Evolutionary conservation across 2,329 filamentous ascomycete species (phyloP).

Genomic region (Bipolaris sorokiniana): DNA sequence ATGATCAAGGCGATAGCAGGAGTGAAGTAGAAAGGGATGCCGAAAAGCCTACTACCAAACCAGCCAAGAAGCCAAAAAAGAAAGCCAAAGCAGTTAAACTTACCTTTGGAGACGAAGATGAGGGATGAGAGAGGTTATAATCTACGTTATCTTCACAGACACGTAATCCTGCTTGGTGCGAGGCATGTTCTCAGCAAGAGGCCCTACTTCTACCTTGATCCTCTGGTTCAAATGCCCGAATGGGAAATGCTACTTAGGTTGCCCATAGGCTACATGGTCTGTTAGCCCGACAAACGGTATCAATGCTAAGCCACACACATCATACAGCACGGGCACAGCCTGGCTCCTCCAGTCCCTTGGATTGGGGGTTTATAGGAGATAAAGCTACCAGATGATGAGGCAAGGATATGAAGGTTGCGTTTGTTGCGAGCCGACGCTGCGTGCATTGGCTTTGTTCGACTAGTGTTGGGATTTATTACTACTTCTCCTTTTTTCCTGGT

Average conservation of each 20-base stretch:
- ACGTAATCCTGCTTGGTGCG: background rate
- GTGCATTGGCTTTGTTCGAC: background rate
- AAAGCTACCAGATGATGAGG: background rate
- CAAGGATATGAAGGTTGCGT: background rate
- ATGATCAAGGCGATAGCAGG: constrained; percentile 32
- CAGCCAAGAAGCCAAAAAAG: constrained; percentile 44
- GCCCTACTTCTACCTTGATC: background rate
- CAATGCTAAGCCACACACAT: background rate
- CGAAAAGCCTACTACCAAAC: constrained; percentile 22
- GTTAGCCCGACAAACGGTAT: background rate
- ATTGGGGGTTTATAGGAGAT: background rate
- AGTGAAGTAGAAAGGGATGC: constrained; percentile 17
- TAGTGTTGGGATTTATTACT: background rate
- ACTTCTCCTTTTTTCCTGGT: background rate
- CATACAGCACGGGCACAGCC: background rate
- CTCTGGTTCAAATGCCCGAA: background rate
- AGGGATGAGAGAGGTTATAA: constrained; percentile 21
- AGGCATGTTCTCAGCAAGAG: background rate
- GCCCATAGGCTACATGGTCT: background rate
- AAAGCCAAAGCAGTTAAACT: constrained; percentile 47
- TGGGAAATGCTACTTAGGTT: background rate
- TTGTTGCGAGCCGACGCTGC: background rate
- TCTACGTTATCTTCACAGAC: background rate
- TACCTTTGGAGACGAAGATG: constrained; percentile 46
- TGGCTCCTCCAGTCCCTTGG: background rate